phyloP scores from a whole-genome alignment of 306 rosid species.

The Begonia masoniana region DNA sequence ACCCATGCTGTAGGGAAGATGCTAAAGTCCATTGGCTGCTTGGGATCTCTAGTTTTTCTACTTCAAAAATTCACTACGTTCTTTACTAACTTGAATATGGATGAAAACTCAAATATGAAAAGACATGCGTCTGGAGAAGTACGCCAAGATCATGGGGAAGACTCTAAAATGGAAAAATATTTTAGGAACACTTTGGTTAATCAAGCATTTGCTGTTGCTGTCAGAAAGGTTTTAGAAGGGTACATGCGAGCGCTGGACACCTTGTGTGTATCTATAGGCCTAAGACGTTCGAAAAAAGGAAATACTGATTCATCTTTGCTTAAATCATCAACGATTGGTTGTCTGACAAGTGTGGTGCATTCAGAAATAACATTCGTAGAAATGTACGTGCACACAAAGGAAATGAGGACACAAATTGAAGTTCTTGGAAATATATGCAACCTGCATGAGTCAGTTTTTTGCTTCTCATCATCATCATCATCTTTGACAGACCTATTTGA shows the following conservation, averaged over 20 bases:
- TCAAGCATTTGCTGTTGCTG: constrained; percentile 84
- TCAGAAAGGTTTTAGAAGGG: constrained; percentile 74
- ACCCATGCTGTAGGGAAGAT: constrained; percentile 63
- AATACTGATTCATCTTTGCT: constrained; percentile 11
- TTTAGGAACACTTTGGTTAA: constrained; percentile 56
- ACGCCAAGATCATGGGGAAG: constrained; percentile 16
- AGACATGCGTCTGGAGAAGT: background rate
- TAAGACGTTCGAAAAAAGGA: constrained; percentile 37
- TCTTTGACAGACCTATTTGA: constrained; percentile 34
- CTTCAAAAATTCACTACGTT: constrained; percentile 44
- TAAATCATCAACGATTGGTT: constrained; percentile 32
- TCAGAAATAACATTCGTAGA: constrained; percentile 69
- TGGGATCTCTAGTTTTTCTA: constrained; percentile 56
- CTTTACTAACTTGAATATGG: constrained; percentile 26
- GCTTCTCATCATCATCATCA: constrained; percentile 29
- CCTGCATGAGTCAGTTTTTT: constrained; percentile 23
- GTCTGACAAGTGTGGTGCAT: constrained; percentile 59
- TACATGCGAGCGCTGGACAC: constrained; percentile 56
- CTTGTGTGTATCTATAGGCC: constrained; percentile 39
- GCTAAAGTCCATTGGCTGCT: constrained; percentile 50
- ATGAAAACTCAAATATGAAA: constrained; percentile 4
- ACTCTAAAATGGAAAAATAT: constrained; percentile 9
- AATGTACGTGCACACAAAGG: constrained; percentile 65
- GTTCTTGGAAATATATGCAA: constrained; percentile 69
- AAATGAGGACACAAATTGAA: constrained; percentile 51